phyloP scores from a whole-genome alignment of 1,284 basidiomycete genomes.

The Kalmanozyma brasiliensis region DNA sequence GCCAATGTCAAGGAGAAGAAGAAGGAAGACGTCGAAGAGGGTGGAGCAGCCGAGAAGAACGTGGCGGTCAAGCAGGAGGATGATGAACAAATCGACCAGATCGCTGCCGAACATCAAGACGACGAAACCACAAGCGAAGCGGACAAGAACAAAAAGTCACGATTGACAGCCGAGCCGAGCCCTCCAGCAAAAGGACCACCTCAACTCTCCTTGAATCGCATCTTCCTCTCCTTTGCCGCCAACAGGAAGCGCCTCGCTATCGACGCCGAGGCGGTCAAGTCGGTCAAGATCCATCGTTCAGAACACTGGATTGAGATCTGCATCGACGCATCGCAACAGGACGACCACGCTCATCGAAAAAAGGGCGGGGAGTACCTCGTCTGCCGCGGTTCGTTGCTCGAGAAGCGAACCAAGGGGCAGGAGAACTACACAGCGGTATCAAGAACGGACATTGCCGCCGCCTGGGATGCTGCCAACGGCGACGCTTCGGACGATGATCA shows the following conservation, averaged over 20 bases:
- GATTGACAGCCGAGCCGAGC: neutral
- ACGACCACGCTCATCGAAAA: conserved; percentile 26
- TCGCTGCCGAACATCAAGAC: neutral
- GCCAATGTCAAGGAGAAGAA: neutral
- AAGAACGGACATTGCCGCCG: conserved; percentile 29
- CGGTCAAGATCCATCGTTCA: conserved; percentile 80
- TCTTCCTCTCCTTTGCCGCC: conserved; percentile 93
- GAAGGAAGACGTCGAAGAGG: too few relatives aligned
- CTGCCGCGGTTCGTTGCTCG: conserved; percentile 75
- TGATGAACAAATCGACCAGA: neutral
- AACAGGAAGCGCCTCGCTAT: conserved; percentile 86
- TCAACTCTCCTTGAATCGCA: conserved; percentile 69
- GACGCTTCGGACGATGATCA: conserved; percentile 1
- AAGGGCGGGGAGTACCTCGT: conserved; percentile 72
- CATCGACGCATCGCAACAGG: conserved; percentile 67
- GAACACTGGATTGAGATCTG: conserved; percentile 86
- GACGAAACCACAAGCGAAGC: neutral
- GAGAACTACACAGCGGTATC: conserved; percentile 43
- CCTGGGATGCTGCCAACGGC: conserved; percentile 18
- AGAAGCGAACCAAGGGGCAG: conserved; percentile 39
- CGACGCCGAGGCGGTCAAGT: conserved; percentile 85
- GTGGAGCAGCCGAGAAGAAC: too few relatives aligned
- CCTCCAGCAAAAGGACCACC: conserved; percentile 56
- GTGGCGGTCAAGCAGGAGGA: neutral
- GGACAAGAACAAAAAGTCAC: conserved; percentile 3